These are phyloP conservation scores for Oryza officinalis DNA, from an alignment of 176 grass and related monocot genomes.

Conservation along the genomic window DNA sequence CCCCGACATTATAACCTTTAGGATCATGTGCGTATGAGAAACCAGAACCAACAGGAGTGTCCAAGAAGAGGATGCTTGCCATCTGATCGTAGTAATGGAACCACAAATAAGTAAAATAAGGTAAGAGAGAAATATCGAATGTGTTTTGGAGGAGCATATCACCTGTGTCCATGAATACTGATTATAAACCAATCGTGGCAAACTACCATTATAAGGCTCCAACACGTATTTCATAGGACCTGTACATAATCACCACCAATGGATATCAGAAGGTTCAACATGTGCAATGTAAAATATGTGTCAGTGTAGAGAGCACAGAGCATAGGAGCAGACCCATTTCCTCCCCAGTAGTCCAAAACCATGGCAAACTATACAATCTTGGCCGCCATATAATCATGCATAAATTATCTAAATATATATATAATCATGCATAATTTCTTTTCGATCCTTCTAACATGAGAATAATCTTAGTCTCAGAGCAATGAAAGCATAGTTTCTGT, in stretches of 20 bases:
- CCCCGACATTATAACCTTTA: conserved; percentile 52
- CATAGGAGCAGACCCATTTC: no score
- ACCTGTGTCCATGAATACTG: conserved; percentile 58
- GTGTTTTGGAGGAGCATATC: neutral
- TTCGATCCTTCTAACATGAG: no score
- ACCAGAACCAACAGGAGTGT: conserved; percentile 61
- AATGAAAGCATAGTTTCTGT: no score
- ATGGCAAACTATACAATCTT: no score
- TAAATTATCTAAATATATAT: no score
- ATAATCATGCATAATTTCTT: no score
- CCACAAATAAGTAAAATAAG: neutral
- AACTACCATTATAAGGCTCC: conserved; percentile 25
- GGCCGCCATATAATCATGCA: no score
- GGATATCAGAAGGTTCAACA: no score
- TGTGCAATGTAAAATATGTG: no score
- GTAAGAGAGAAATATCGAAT: neutral
- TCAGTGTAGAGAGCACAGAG: no score
- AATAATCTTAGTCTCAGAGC: no score
- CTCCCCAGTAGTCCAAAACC: no score
- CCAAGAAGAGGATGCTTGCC: conserved; percentile 60
- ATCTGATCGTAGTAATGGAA: conserved; percentile 9
- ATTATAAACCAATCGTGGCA: conserved; percentile 38
- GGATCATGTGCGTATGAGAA: conserved; percentile 54
- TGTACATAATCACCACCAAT: neutral
- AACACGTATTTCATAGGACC: conserved; percentile 45